Percentiles rank a stretch among this genome's conserved stretches.
These are phyloP conservation scores for Phanerochaete carnosa DNA, from an alignment of 768 basidiomycete genomes.

Conservation along the genomic window DNA sequence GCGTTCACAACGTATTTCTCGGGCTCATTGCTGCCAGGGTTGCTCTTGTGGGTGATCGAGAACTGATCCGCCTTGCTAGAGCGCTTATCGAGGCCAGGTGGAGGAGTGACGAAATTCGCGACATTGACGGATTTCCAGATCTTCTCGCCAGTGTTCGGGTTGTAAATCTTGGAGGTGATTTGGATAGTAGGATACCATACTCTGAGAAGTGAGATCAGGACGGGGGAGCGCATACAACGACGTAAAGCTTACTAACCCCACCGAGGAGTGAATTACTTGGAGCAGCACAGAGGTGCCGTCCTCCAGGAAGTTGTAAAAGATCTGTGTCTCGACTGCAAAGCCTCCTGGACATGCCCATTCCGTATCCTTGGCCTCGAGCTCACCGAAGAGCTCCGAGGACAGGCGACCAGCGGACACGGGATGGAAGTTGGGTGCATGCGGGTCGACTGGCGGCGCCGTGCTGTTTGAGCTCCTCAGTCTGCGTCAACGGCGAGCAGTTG, in stretches of 20 bases:
- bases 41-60: slow-evolving; percentile 65
- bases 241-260: slow-evolving; percentile 61
- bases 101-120: slow-evolving; percentile 71
- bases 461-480: slow-evolving; percentile 27
- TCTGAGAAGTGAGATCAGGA: slow-evolving; percentile 36
- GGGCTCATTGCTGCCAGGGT: slow-evolving; percentile 53
- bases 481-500: not conserved
- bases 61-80: slow-evolving; percentile 86
- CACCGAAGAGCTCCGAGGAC: slow-evolving; percentile 64
- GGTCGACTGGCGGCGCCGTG: slow-evolving; percentile 55
- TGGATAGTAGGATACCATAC: slow-evolving; percentile 94
- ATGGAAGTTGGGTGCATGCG: slow-evolving; percentile 75
- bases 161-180: slow-evolving; percentile 85
- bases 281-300: slow-evolving; percentile 79
- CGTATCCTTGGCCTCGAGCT: slow-evolving; percentile 69
- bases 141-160: slow-evolving; percentile 69
- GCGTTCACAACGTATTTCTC: slow-evolving; percentile 81
- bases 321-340: slow-evolving; percentile 89
- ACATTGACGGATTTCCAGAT: slow-evolving; percentile 89
- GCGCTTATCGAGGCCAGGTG: slow-evolving; percentile 78
- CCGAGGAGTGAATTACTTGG: slow-evolving; percentile 84
- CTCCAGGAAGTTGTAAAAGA: slow-evolving; percentile 76
- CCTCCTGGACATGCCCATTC: slow-evolving; percentile 82
- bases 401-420: slow-evolving; percentile 66
- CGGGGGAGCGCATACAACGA: not conserved